Evolutionary conservation across 2,329 filamentous ascomycete species (phyloP).

Genomic region (Fusarium newnesense): DNA sequence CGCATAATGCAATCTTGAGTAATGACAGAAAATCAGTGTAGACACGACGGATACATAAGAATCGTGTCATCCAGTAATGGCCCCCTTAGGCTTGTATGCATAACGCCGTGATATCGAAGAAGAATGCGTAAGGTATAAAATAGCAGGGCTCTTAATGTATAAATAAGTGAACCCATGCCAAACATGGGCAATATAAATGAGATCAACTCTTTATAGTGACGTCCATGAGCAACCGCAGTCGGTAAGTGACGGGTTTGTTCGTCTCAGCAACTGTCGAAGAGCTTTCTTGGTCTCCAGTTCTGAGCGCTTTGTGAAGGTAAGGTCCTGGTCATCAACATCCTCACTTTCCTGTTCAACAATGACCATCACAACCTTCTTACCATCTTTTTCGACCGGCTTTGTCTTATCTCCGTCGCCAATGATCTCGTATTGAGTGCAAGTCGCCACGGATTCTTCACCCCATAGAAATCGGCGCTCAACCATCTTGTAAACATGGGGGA

Average conservation of each 20-base stretch:
- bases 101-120: constrained; percentile 23
- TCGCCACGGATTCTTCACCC: constrained; percentile 49
- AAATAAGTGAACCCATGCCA: background rate
- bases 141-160: background rate
- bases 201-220: constrained; percentile 49
- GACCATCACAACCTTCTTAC: constrained; percentile 54
- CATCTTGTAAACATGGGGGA: constrained; percentile 65
- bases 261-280: constrained; percentile 26
- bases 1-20: constrained; percentile 29
- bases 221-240: constrained; percentile 66
- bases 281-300: constrained; percentile 9
- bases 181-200: background rate
- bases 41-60: constrained; percentile 13
- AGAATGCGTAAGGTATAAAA: background rate
- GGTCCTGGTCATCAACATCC: background rate
- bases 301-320: constrained; percentile 1
- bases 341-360: constrained; percentile 53
- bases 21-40: constrained; percentile 24
- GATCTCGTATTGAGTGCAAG: constrained; percentile 62
- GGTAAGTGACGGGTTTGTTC: constrained; percentile 53
- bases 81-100: constrained; percentile 14
- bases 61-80: constrained; percentile 14
- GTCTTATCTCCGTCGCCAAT: constrained; percentile 46
- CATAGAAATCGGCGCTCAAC: constrained; percentile 60
- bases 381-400: constrained; percentile 36